Evolutionary conservation across 2,329 filamentous ascomycete species (phyloP).

Genomic region (Pseudogymnoascus sp.): DNA sequence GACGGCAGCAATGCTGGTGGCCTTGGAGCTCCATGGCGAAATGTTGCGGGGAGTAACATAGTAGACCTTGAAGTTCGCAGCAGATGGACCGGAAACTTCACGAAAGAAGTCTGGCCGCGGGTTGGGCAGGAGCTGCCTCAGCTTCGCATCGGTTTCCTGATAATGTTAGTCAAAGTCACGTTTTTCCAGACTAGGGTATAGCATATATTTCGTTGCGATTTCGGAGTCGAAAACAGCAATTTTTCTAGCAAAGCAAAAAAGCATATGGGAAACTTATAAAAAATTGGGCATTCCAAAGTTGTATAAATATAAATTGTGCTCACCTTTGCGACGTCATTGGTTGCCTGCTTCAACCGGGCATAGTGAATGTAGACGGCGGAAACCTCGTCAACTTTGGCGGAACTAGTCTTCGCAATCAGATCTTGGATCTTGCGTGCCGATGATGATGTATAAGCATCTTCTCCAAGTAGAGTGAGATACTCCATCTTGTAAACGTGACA

Average conservation of each 20-base stretch:
- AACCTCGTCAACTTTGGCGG: slow-evolving; percentile 23
- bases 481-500: slow-evolving; percentile 21
- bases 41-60: slow-evolving; percentile 79
- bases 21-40: slow-evolving; percentile 96
- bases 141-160: slow-evolving; percentile 21
- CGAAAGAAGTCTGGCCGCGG: background rate
- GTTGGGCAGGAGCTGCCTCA: slow-evolving; percentile 25
- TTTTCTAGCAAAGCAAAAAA: background rate
- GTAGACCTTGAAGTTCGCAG: slow-evolving; percentile 22
- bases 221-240: slow-evolving; percentile 11
- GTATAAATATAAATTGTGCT: slow-evolving; percentile 8
- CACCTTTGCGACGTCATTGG: slow-evolving; percentile 16
- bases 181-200: background rate
- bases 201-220: background rate
- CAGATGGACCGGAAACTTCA: background rate
- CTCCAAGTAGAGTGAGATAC: slow-evolving; percentile 25
- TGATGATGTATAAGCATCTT: slow-evolving; percentile 27
- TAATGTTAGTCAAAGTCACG: slow-evolving; percentile 14
- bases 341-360: slow-evolving; percentile 22
- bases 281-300: background rate
- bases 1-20: slow-evolving; percentile 86
- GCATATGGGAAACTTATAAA: background rate
- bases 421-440: slow-evolving; percentile 26
- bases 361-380: slow-evolving; percentile 28
- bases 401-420: slow-evolving; percentile 16